Evolutionary conservation across 768 basidiomycete genomes (phyloP), one percentile per base, ranked within the genome.

Genomic region (Kwoniella bestiolae): DNA sequence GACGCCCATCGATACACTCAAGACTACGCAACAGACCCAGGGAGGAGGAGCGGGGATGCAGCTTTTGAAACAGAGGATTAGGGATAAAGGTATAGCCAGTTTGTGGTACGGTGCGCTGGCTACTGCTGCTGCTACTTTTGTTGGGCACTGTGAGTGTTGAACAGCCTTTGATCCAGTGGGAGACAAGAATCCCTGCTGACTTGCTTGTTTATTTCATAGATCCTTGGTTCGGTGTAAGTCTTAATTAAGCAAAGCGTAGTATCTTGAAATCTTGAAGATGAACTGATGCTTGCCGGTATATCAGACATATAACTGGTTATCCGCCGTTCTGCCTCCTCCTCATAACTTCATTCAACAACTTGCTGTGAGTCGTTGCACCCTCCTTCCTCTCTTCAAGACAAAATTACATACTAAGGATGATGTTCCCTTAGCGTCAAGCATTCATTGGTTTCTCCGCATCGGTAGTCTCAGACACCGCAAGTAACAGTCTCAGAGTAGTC

Each of bases 11-110:
- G 94, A 97, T 81, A 94, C 94, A 0, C 74, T 96, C 68, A 96
- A 97, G 85, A 98, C 95, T 3, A 97, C 93, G 1, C 83, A 97
- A 82, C 95, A 98, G 82, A 91, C 95, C 0, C 89, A 94, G 74
- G 94, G 94, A 12, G 86, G 84, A 68, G 70, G 65, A 11, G 79
- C 82, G 1, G 94, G 91, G 0, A 82, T 89, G 60, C 74, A 78
- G 32, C 86, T 97, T 53, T 83, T 97, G 38, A 85, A 83, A 63
- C 83, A 85, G 2, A 84, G 94, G 34, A 84, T 92, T 70, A 88
- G 85, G 75, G 85, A 80, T 66, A 89, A 92, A 71, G 94, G 94
- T 9, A 79, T 95, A 18, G 85, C 85, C 31, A 86, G 89, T 16
- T 77, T 96, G 25, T 96, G 91, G 91, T 94, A 91, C 69, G 94